phyloP scores from a whole-genome alignment of 129 eudicot genomes.

The Deinandra increscens region DNA sequence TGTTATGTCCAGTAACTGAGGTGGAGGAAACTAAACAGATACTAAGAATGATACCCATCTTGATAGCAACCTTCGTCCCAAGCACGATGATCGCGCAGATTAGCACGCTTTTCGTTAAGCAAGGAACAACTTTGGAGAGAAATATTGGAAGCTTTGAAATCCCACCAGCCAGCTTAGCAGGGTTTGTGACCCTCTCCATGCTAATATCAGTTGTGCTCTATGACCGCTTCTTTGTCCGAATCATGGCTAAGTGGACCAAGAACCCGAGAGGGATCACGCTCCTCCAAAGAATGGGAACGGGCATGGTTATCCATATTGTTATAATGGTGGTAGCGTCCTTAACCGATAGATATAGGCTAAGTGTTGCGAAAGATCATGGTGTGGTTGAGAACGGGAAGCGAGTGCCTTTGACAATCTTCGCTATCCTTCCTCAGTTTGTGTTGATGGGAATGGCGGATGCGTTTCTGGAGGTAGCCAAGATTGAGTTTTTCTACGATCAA shows the following conservation, averaged over 20 bases:
- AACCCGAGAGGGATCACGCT: conserved; percentile 80
- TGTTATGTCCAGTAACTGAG: conserved; percentile 64
- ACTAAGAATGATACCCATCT: conserved; percentile 60
- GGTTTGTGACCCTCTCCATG: conserved; percentile 66
- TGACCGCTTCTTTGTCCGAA: conserved; percentile 52
- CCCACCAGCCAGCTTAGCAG: conserved; percentile 76
- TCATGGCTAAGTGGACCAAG: conserved; percentile 49
- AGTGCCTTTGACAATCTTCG: conserved; percentile 61
- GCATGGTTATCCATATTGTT: conserved; percentile 53
- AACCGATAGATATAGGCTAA: conserved; percentile 52
- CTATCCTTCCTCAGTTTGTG: conserved; percentile 63
- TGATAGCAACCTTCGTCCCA: conserved; percentile 58
- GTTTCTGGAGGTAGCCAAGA: conserved; percentile 64
- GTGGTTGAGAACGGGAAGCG: conserved; percentile 48
- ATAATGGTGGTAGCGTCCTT: conserved; percentile 61
- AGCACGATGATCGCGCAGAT: conserved; percentile 68
- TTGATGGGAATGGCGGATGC: conserved; percentile 77
- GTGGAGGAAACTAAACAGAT: conserved; percentile 80
- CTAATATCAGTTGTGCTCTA: conserved; percentile 54
- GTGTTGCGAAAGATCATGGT: conserved; percentile 57
- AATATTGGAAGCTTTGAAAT: conserved; percentile 47
- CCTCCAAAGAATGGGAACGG: conserved; percentile 78
- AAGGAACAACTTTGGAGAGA: conserved; percentile 68
- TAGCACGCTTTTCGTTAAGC: conserved; percentile 71
- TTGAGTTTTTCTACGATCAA: conserved; percentile 85